These are phyloP conservation scores for Suillus cothurnatus DNA, from an alignment of 768 basidiomycete genomes.

Conservation along the genomic window DNA sequence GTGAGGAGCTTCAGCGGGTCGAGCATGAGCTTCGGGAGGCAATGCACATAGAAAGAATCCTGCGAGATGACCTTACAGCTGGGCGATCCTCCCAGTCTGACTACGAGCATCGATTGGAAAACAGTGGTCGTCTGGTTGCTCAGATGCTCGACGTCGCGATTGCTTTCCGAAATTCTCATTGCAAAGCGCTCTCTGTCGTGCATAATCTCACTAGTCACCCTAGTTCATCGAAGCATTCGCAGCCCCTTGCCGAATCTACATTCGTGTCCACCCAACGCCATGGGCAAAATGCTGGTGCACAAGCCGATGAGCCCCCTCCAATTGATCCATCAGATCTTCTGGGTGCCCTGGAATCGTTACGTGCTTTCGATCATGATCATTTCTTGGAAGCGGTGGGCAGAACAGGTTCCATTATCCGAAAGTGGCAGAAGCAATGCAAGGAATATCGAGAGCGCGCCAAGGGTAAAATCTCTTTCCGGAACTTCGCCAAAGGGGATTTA, in stretches of 20 bases:
- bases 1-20: slow-evolving; percentile 72
- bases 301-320: slow-evolving; percentile 64
- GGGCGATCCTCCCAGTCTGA: slow-evolving; percentile 68
- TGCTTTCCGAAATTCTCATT: slow-evolving; percentile 74
- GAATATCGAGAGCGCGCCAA: slow-evolving; percentile 94
- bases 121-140: slow-evolving; percentile 68
- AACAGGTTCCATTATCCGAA: slow-evolving; percentile 84
- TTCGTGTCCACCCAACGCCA: slow-evolving; percentile 52
- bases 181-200: slow-evolving; percentile 65
- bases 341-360: slow-evolving; percentile 67
- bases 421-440: slow-evolving; percentile 98
- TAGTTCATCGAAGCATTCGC: slow-evolving; percentile 48
- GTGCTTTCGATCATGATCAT: slow-evolving; percentile 80
- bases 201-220: slow-evolving; percentile 60
- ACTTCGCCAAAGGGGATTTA: slow-evolving; percentile 93
- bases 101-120: slow-evolving; percentile 67
- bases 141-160: slow-evolving; percentile 83
- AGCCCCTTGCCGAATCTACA: slow-evolving; percentile 48
- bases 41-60: slow-evolving; percentile 62
- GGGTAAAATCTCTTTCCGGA: slow-evolving; percentile 95
- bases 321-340: slow-evolving; percentile 77
- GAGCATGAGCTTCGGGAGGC: slow-evolving; percentile 73
- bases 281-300: slow-evolving; percentile 42
- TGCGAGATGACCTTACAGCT: slow-evolving; percentile 75
- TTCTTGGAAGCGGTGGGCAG: slow-evolving; percentile 84